phyloP scores from a whole-genome alignment of 2,329 filamentous ascomycete species.

The Fusarium luffae region DNA sequence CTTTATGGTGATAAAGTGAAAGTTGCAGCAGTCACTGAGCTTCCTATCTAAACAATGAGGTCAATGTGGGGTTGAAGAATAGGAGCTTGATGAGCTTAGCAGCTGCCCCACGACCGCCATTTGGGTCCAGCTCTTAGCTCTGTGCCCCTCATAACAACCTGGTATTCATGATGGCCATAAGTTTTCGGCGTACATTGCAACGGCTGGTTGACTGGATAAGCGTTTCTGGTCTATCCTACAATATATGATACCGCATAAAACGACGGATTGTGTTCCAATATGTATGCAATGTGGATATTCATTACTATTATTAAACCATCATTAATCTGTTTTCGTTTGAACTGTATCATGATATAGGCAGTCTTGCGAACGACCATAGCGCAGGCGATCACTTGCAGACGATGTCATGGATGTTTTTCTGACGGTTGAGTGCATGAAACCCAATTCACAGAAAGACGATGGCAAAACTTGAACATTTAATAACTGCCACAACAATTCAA shows the following conservation, averaged over 20 bases:
- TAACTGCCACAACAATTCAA: not conserved
- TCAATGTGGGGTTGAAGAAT: constrained; percentile 44
- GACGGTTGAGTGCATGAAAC: not conserved
- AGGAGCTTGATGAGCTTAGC: constrained; percentile 36
- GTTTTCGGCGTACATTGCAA: not conserved
- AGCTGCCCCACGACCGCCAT: constrained; percentile 31
- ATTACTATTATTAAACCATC: not conserved
- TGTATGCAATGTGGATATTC: not conserved
- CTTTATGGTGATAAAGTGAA: constrained; percentile 11
- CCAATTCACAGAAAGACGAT: not conserved
- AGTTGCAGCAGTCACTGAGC: constrained; percentile 20
- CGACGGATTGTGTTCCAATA: rapidly evolving
- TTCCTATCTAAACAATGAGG: constrained; percentile 36
- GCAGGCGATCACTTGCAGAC: constrained; percentile 6
- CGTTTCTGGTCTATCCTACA: not conserved
- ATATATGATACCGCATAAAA: too few species aligned
- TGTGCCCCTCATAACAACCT: constrained; percentile 29
- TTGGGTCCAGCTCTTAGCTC: constrained; percentile 30
- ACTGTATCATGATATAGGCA: constrained; percentile 25
- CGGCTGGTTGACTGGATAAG: not conserved
- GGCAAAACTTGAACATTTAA: not conserved
- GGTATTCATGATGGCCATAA: constrained; percentile 25
- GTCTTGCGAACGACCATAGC: constrained; percentile 17
- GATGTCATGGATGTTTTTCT: constrained; percentile 3
- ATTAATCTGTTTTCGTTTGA: constrained; percentile 13